Evolutionary conservation across 148 eudicot species (phyloP).

Genomic region (Fagopyrum esculentum): DNA sequence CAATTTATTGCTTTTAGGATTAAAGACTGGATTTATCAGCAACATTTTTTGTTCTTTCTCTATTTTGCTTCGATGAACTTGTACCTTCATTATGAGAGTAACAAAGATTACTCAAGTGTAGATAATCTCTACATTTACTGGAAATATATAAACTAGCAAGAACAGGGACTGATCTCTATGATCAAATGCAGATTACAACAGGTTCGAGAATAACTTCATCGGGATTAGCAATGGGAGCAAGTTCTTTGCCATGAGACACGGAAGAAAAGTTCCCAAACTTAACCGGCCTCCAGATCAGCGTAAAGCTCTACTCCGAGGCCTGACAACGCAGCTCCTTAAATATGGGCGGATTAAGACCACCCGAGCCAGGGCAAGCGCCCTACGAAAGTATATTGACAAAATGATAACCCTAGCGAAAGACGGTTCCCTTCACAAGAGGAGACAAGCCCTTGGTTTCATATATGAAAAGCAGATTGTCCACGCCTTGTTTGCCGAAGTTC

Average conservation of each 20-base stretch:
- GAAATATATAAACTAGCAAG: no score
- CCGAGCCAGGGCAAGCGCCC: slow-evolving; percentile 73
- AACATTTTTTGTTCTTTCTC: no score
- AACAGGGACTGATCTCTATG: background rate
- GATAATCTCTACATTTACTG: no score
- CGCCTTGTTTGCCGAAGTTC: slow-evolving; percentile 85
- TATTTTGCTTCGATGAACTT: no score
- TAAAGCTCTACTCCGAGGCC: slow-evolving; percentile 65
- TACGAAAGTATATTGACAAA: slow-evolving; percentile 74
- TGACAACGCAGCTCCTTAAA: slow-evolving; percentile 85
- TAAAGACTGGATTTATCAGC: no score
- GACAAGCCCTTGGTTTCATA: slow-evolving; percentile 86
- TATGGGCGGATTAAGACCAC: slow-evolving; percentile 85
- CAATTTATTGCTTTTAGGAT: no score
- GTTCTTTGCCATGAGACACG: slow-evolving; percentile 74
- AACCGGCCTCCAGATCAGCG: slow-evolving; percentile 92
- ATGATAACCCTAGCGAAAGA: slow-evolving; percentile 93
- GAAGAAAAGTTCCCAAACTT: slow-evolving; percentile 71
- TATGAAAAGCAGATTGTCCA: slow-evolving; percentile 87
- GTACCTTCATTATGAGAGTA: no score
- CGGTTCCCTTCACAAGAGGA: slow-evolving; percentile 83
- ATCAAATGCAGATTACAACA: slow-evolving; percentile 34
- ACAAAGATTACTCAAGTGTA: background rate
- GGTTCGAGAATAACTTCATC: slow-evolving; percentile 37
- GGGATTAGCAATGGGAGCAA: slow-evolving; percentile 49